Evolutionary conservation across 371 early-diverging fungal species (phyloP).

Genomic region (Fennellomyces sp.): DNA sequence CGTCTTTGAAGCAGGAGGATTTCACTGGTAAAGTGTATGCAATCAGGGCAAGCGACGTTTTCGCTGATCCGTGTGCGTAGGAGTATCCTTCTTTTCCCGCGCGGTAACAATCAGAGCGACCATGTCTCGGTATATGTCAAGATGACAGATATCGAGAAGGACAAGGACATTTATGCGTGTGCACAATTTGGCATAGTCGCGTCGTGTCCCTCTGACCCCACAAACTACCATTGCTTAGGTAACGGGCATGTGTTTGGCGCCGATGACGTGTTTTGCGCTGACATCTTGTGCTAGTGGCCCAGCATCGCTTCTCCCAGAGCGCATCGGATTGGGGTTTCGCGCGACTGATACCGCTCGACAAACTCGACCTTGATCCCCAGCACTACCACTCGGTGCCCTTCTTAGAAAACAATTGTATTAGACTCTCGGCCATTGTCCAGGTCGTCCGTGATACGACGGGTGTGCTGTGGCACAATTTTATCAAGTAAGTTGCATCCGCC

Average conservation of each 20-base stretch:
- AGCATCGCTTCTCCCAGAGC: conserved; percentile 81
- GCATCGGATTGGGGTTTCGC: conserved; percentile 96
- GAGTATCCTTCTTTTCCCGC: neutral
- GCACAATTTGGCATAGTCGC: conserved; percentile 32
- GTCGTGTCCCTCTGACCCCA: neutral
- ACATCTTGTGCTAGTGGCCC: conserved; percentile 53
- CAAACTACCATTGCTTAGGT: conserved; percentile 1
- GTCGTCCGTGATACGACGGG: conserved; percentile 88
- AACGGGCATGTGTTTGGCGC: neutral
- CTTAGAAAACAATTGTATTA: conserved; percentile 65
- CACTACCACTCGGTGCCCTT: conserved; percentile 44
- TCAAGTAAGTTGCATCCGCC: conserved; percentile 55
- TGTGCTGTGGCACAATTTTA: conserved; percentile 90
- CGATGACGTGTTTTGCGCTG: neutral
- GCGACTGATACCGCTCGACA: conserved; percentile 60
- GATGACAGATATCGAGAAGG: neutral
- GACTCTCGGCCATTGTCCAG: conserved; percentile 77
- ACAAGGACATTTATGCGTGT: neutral
- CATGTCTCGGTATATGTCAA: neutral
- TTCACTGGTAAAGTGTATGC: neutral
- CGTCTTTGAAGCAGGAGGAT: conserved; percentile 1
- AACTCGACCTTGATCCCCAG: neutral
- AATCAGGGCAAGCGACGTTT: neutral
- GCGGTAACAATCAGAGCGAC: neutral
- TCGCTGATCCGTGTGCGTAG: neutral